phyloP scores from a whole-genome alignment of 2,329 filamentous ascomycete species.

The Xylariaceae sp. region DNA sequence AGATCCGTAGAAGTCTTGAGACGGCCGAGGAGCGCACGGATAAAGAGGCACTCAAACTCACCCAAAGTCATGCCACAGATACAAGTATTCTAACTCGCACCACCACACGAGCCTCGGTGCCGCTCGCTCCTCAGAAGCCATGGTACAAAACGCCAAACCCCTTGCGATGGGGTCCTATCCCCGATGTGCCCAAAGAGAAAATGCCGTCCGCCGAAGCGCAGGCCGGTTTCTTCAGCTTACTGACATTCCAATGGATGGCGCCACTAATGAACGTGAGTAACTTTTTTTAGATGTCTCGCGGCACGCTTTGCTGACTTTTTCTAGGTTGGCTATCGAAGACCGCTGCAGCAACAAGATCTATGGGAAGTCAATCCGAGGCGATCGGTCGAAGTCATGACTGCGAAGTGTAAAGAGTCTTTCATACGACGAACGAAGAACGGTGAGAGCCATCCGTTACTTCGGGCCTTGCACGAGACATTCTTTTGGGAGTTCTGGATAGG shows the following conservation, averaged over 20 bases:
- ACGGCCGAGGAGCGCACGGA: slow-evolving; percentile 25
- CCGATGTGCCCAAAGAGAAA: slow-evolving; percentile 52
- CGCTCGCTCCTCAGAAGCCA: slow-evolving; percentile 41
- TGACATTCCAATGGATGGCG: slow-evolving; percentile 89
- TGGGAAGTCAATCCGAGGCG: slow-evolving; percentile 84
- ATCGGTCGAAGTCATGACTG: slow-evolving; percentile 64
- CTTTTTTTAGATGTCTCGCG: too few relatives aligned
- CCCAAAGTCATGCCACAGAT: slow-evolving; percentile 52
- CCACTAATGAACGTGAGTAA: slow-evolving; percentile 71
- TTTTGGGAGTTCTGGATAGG: slow-evolving; percentile 80
- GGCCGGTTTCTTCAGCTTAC: slow-evolving; percentile 68
- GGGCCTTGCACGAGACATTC: slow-evolving; percentile 84
- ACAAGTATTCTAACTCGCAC: slow-evolving; percentile 47
- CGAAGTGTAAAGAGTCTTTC: slow-evolving; percentile 65
- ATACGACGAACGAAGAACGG: slow-evolving; percentile 62
- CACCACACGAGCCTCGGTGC: slow-evolving; percentile 32
- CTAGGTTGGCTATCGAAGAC: slow-evolving; percentile 78
- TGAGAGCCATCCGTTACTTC: slow-evolving; percentile 68
- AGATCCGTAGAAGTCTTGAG: slow-evolving; percentile 26
- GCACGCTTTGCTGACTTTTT: slow-evolving; percentile 8
- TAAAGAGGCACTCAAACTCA: slow-evolving; percentile 36
- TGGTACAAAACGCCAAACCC: slow-evolving; percentile 64
- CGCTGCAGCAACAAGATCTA: slow-evolving; percentile 78
- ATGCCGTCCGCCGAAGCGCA: slow-evolving; percentile 63
- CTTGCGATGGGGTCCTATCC: slow-evolving; percentile 54